Evolutionary conservation across 2,329 filamentous ascomycete species (phyloP).

Genomic region (Cladophialophora immunda): DNA sequence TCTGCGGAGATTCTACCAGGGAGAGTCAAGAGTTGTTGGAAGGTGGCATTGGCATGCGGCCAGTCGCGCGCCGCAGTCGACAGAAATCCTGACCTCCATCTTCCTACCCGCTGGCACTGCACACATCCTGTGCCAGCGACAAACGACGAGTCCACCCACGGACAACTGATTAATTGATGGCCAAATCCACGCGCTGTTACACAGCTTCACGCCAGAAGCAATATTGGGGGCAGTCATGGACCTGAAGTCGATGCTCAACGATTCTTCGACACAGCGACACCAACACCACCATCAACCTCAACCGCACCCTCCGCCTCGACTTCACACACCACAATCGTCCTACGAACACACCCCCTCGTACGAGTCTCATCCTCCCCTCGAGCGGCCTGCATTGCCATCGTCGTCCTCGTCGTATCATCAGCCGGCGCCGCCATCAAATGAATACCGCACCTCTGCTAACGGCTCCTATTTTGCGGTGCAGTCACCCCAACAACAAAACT

Average conservation of each 20-base stretch:
- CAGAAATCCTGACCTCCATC: conserved; percentile 12
- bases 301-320: conserved; percentile 35
- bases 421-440: conserved; percentile 36
- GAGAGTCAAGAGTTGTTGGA: conserved; percentile 10
- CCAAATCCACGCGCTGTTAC: conserved; percentile 34
- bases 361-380: conserved; percentile 28
- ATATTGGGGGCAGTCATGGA: conserved; percentile 39
- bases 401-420: conserved; percentile 21
- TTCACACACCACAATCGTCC: conserved; percentile 38
- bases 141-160: conserved; percentile 32
- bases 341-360: conserved; percentile 36
- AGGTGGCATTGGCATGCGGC: conserved; percentile 23
- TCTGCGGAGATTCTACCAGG: conserved; percentile 6
- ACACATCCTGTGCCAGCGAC: conserved; percentile 13
- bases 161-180: conserved; percentile 32
- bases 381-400: conserved; percentile 23
- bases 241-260: conserved; percentile 43
- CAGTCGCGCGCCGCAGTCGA: conserved; percentile 19
- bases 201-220: conserved; percentile 37
- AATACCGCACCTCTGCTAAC: conserved; percentile 36
- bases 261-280: conserved; percentile 35
- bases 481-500: conserved; percentile 39
- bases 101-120: conserved; percentile 16
- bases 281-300: conserved; percentile 17
- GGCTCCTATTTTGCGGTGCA: conserved; percentile 39